These are phyloP conservation scores for Gorgonomyces haynaldii DNA, from an alignment of 192 early-diverging fungal species.

Conservation along the genomic window DNA sequence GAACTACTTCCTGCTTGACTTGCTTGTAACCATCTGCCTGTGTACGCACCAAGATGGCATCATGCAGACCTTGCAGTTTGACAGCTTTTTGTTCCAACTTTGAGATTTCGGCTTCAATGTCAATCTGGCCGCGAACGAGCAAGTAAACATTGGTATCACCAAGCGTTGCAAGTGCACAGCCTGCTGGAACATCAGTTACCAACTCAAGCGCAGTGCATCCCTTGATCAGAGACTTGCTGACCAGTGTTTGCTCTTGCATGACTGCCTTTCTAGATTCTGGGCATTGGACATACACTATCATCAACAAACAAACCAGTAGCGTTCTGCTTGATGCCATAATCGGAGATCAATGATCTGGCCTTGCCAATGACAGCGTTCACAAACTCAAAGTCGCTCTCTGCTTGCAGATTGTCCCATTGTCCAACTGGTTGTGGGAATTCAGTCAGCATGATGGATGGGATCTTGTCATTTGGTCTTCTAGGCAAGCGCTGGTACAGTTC, in stretches of 20 bases:
- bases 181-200: conserved; percentile 51
- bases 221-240: conserved; percentile 47
- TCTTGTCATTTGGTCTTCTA: conserved; percentile 57
- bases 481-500: conserved; percentile 95
- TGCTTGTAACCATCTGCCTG: conserved; percentile 52
- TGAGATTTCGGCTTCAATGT: conserved; percentile 71
- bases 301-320: conserved; percentile 41
- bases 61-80: conserved; percentile 48
- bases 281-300: conserved; percentile 54
- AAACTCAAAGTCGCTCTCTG: conserved; percentile 69
- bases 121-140: conserved; percentile 67
- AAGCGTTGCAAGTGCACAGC: conserved; percentile 63
- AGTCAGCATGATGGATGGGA: conserved; percentile 61
- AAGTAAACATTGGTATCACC: conserved; percentile 63
- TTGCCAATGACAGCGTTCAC: conserved; percentile 65
- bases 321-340: conserved; percentile 65
- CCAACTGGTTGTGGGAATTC: conserved; percentile 34
- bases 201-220: conserved; percentile 32
- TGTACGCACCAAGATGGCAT: conserved; percentile 51
- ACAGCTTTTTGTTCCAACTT: conserved; percentile 67
- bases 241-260: conserved; percentile 42
- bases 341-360: conserved; percentile 62
- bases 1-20: background rate
- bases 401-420: conserved; percentile 46
- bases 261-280: conserved; percentile 27